A percentile compares a stretch with the other conserved stretches of the same genome.
These are phyloP conservation scores for Aspergillus jensenii DNA, from an alignment of 2,329 filamentous ascomycete genomes.

Conservation along the genomic window DNA sequence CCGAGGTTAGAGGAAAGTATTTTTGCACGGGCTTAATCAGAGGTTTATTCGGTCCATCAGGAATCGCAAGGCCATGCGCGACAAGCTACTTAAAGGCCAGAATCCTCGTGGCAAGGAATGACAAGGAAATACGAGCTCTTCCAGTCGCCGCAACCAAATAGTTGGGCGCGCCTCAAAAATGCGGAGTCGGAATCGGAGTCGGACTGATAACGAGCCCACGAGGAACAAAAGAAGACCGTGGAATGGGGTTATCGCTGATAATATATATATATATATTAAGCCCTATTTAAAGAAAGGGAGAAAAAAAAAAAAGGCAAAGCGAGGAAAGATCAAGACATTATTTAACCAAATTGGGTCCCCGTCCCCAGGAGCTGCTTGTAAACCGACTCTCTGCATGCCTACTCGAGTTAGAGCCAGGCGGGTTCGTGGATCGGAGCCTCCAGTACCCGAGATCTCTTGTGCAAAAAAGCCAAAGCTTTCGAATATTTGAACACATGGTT, in stretches of 20 bases:
- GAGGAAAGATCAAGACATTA: not conserved
- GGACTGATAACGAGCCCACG: not conserved
- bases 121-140: not conserved
- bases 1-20: not conserved
- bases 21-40: not conserved
- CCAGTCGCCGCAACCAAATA: not conserved
- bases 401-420: not conserved
- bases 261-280: not conserved
- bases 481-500: not conserved
- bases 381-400: not conserved
- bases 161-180: not conserved
- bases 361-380: too few relatives aligned
- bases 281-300: not conserved
- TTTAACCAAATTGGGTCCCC: not conserved
- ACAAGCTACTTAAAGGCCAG: not conserved
- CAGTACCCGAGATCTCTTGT: constrained; percentile 10
- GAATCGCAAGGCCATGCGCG: not conserved
- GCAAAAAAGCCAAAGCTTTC: constrained; percentile 1
- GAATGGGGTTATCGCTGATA: not conserved
- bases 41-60: constrained; percentile 15
- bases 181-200: not conserved
- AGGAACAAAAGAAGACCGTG: not conserved
- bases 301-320: not conserved
- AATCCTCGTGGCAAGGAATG: not conserved
- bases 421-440: constrained; percentile 1